These are phyloP conservation scores for Fusarium hainanense DNA, from an alignment of 2,329 filamentous ascomycete species.

Conservation along the genomic window DNA sequence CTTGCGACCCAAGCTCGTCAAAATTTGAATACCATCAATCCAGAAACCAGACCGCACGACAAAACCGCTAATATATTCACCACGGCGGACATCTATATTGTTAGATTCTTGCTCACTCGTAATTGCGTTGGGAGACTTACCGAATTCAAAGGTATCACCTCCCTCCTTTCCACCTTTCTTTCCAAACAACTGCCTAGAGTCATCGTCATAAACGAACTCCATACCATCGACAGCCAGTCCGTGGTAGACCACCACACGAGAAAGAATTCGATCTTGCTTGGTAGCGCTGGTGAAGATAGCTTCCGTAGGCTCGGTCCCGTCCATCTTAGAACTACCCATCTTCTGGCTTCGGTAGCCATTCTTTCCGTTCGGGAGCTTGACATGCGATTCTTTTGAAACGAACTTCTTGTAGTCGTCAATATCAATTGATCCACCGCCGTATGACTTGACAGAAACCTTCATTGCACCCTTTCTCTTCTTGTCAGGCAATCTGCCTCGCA, in stretches of 20 bases:
- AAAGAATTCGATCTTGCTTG: slow-evolving; percentile 77
- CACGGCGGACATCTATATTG: slow-evolving; percentile 80
- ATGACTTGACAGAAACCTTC: slow-evolving; percentile 79
- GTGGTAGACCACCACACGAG: slow-evolving; percentile 79
- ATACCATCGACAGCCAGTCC: slow-evolving; percentile 83
- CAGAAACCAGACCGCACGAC: slow-evolving; percentile 81
- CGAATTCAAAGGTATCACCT: slow-evolving; percentile 80
- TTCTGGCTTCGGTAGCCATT: slow-evolving; percentile 80
- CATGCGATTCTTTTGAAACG: slow-evolving; percentile 74
- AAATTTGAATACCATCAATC: slow-evolving; percentile 89
- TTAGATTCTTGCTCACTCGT: slow-evolving; percentile 22
- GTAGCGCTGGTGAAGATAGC: slow-evolving; percentile 77
- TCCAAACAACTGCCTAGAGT: slow-evolving; percentile 85
- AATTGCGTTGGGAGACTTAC: slow-evolving; percentile 58
- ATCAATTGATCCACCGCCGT: slow-evolving; percentile 77
- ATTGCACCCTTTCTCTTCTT: slow-evolving; percentile 78
- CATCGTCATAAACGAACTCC: slow-evolving; percentile 93
- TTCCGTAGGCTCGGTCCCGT: slow-evolving; percentile 76
- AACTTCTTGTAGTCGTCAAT: slow-evolving; percentile 81
- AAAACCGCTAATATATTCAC: slow-evolving; percentile 90
- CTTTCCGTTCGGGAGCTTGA: slow-evolving; percentile 78
- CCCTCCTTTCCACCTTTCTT: slow-evolving; percentile 77
- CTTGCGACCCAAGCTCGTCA: slow-evolving; percentile 88
- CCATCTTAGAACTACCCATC: slow-evolving; percentile 77
- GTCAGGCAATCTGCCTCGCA: slow-evolving; percentile 77